Percentiles rank a stretch among this genome's conserved stretches.
These are phyloP conservation scores for Artemisia annua DNA, from an alignment of 129 eudicot genomes.

Conservation along the genomic window DNA sequence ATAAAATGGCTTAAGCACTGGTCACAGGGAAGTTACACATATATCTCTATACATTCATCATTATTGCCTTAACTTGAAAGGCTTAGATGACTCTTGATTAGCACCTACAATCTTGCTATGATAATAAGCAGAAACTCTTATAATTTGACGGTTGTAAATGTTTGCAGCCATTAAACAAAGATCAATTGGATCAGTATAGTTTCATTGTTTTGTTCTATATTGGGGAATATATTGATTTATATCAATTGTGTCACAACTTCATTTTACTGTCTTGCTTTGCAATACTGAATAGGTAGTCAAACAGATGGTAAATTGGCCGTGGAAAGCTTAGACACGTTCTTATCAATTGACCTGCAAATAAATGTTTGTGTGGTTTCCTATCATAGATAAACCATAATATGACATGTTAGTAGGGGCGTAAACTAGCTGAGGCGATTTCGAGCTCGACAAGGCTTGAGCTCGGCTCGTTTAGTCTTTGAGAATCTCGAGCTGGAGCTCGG, in stretches of 20 bases:
- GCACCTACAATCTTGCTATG: slow-evolving; percentile 19
- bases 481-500: too few species aligned
- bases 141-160: slow-evolving; percentile 8
- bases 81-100: slow-evolving; percentile 23
- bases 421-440: too few species aligned
- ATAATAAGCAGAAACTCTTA: slow-evolving; percentile 31
- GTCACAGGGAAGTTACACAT: background rate
- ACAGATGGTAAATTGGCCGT: too few species aligned
- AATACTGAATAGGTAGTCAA: too few species aligned
- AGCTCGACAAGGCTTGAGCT: too few species aligned
- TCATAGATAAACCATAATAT: too few species aligned
- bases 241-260: background rate
- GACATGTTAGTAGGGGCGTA: too few species aligned
- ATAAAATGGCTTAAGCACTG: slow-evolving; percentile 41
- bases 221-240: background rate
- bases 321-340: too few species aligned
- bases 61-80: slow-evolving; percentile 25
- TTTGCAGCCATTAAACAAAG: slow-evolving; percentile 16
- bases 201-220: background rate
- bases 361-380: too few species aligned
- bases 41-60: slow-evolving; percentile 7
- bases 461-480: too few species aligned
- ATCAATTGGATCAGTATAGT: slow-evolving; percentile 6
- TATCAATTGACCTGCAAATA: too few species aligned
- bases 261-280: too few species aligned